Evolutionary conservation across 352 stramenopile species (phyloP), one percentile per base, ranked within the genome.

Genomic region (Pythium grandisporangium): DNA sequence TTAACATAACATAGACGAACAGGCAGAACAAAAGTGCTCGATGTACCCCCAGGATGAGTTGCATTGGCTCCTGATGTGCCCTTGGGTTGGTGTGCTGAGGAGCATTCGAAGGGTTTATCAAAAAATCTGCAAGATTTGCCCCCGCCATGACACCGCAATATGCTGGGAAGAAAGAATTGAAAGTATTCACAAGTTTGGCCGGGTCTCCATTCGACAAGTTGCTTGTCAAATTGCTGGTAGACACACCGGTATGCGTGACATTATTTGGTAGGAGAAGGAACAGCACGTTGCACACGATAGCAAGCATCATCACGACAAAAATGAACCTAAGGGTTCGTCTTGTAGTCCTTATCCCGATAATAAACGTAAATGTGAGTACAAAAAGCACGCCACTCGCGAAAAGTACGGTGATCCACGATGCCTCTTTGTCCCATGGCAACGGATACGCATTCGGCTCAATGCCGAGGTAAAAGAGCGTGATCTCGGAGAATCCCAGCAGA

Each of bases 401-500:
- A 5, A 51, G 23, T 1, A 68, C 41, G 1, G 58, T 64, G 2
- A 63, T 23, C 51, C 61, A 70, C 12, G 63, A 73, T 0, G 53
- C 66, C 2, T 42, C 33, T 0, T 44, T 20, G 36, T 61, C 70
- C 66, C 66, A 78, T 5, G 66, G 63, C 24, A 78, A n/a, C n/a
- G 42, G 46, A 2, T 51, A 16, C 3, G 42, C 29, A 25, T 57
- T 53, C 3, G 30, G 35, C 1, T 45, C 44, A 5, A 72, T 37
- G 14, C 46, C 48, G 17, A 70, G 43, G 40, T 70, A 69, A 41
- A 66, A 68, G 45, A 72, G 37, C 23, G 53, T 60, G 30, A 79
- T 63, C 38, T 79, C 66, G 6, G 61, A 56, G 48, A 79, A 71
- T 4, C 61, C 63, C 11, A 79, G 45, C 24, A 75, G 35, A 25